Base-by-base conservation (phyloP, 805 yeast species). In the Kodamaea kakaduensis region DNA sequence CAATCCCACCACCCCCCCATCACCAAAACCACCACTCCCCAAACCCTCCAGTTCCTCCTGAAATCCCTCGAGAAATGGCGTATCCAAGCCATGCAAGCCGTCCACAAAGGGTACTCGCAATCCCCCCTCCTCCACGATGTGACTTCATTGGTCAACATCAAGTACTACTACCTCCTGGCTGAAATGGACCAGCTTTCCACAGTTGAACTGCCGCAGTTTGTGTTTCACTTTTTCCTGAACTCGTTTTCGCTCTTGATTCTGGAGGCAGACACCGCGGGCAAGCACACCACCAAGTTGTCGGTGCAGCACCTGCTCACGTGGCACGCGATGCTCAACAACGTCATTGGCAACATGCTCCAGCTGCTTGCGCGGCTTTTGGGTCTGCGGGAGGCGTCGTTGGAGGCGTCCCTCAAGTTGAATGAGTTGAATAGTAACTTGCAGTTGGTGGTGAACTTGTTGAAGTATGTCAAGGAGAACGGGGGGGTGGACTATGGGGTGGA, bases 161-260 rank as follows among this genome's bases (percentile, higher is more conserved):
- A 64, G 42, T 65, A 61, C 45, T 66, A 60, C 42, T 67, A 61
- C 42, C 44, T 67, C 15, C 45, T 58, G 22, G 58, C 65, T 16
- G 72, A 67, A 45, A 43, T 67, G 17, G 71, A 67, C 47, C 70
- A 64, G 45, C 38, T 64, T 2, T 59, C 67, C 7, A 38, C 57
- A 4, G 57, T 61, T 12, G 64, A 66, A 37, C 57, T 63, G 33
- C 56, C 56, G 31, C 71, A 66, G 41, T 65, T 65, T 44, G 58
- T 69, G 6, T 50, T 64, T 12, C 71, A 67, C 40, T 67, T 65
- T 40, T 48, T 67, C 26, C 60, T 65, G 16, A 62, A 61, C 43
- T 61, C 64, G 9, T 66, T 64, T 41, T 51, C 65, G 9, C 54
- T 67, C 32, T 42, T 67, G 9, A 48, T 61, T 20, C 39, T 51